Evolutionary conservation across 768 basidiomycete species (phyloP), one percentile per base, ranked within the genome.

Genomic region (Gautieria morchelliformis): DNA sequence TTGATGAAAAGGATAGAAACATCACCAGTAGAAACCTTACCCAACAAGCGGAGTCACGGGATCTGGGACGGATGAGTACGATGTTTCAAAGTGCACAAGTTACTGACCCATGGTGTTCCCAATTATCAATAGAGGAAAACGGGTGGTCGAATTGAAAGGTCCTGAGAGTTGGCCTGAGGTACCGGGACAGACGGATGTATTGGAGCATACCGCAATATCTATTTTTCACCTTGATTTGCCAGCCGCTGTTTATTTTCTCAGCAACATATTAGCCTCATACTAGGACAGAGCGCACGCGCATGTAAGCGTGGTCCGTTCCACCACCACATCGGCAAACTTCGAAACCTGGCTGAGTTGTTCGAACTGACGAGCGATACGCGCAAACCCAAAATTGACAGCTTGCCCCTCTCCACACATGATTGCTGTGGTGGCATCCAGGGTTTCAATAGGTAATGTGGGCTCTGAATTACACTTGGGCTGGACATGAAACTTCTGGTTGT

Each of bases 61-160:
- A 33, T 49, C 48, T 49, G 42, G 42, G 8, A 10, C 42, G 9
- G n/a, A 19, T n/a, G 5, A 19, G 10, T 6, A 37, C 35, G 4
- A 37, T 9, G 14, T 11, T 40, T 17, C 17, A 39, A 15, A 14
- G n/a, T 15, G 24, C 5, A 22, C 6, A 11, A 53, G 41, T n/a
- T 35, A 56, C 59, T 14, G 7, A 56, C 59, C 58, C 1, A 69
- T 71, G 8, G 73, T 73, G 58, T 76, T 76, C 0, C 74, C 74
- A 39, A 76, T 66, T 22, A 75, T 47, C 0, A 76, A 64, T 10
- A 76, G 61, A 0, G 75, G 75, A 57, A 68, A 64, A 53, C 73
- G 74, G 11, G 74, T 75, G 40, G 71, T 73, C 19, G 61, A 70
- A 19, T 61, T 59, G 55, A 75, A 70, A 9, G 71, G 70, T 33